Base-by-base conservation (phyloP, 768 basidiomycete genomes). In the Hypholoma fasciculare region DNA sequence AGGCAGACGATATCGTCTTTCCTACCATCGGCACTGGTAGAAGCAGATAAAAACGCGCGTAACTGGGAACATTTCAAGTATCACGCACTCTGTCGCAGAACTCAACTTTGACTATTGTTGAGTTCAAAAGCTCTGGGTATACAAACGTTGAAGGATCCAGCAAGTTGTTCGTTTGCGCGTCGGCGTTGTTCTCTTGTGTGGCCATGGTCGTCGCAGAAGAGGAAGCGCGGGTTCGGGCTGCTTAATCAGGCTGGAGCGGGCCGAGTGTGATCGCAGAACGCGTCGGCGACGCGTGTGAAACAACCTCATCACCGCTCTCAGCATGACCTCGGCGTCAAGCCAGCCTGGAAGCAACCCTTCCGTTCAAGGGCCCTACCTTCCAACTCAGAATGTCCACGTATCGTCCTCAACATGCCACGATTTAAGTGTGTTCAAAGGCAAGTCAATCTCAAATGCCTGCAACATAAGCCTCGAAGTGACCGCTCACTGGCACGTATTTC, bases 41-140 rank as follows among this genome's bases (percentile, higher is more conserved):
- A 37, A 14, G 14, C 17, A 26, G 57, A 47, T 54, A 43, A 19
- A 27, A 38, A 14, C 55, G 17, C 53, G 53, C 56, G 20, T 3
- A 38, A 26, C 20, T 23, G 19, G 3, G 17, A n/a, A 40, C 12
- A 47, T 36, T 39, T 36, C 54, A 55, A 51, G 48, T 26, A 50
- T 52, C 14, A 78, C 89, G 67, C 68, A 94, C 92, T 76, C 93
- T 79, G 70, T 96, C 92, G 71, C 95, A 98, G 68, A 94, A 98
- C 71, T 98, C 95, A 61, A 98, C 90, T 7, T 82, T 82, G n/a
- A 96, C 74, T 27, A 82, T 82, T 2, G 90, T 72, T 16, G 67
- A 62, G 7, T 67, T 62, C 38, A 78, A 67, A 19, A 78, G 73
- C 7, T 69, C 71, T 2, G 88, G 89, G 56, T 82, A 81, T 9